phyloP scores from a whole-genome alignment of 192 early-diverging fungal genomes.

The Anaeromyces robustus region DNA sequence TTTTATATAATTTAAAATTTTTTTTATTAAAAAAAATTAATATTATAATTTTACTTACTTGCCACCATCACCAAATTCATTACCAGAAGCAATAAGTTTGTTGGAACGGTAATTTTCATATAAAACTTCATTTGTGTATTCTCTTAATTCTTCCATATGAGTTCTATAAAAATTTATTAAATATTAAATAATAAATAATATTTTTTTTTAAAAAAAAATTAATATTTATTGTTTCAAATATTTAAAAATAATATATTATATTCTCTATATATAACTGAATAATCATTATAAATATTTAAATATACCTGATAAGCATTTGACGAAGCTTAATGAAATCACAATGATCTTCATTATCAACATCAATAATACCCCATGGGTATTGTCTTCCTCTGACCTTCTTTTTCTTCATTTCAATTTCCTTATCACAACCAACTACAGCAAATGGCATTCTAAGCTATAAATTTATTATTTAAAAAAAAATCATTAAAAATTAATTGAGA shows the following conservation, averaged over 20 bases:
- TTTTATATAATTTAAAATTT: no score
- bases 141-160: slow-evolving; percentile 6
- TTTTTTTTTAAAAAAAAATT: no score
- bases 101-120: slow-evolving; percentile 4
- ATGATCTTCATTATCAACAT: slow-evolving; percentile 8
- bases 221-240: no score
- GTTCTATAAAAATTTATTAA: no score
- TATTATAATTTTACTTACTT: slow-evolving; percentile 2
- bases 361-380: slow-evolving; percentile 7
- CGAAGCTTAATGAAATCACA: slow-evolving; percentile 5
- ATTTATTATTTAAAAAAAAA: no score
- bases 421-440: slow-evolving; percentile 41
- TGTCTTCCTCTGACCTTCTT: slow-evolving; percentile 22
- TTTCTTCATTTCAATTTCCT: slow-evolving; percentile 63
- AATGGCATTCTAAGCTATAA: slow-evolving; percentile 1
- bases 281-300: no score
- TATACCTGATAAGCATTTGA: slow-evolving; percentile 7
- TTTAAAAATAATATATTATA: no score
- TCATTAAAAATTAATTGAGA: no score
- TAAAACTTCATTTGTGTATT: slow-evolving; percentile 5
- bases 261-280: no score
- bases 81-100: slow-evolving; percentile 3
- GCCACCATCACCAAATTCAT: slow-evolving; percentile 3
- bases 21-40: no score
- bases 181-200: no score